These are phyloP conservation scores for Dipteronia dyeriana DNA, from an alignment of 345 rosid genomes.

Conservation along the genomic window DNA sequence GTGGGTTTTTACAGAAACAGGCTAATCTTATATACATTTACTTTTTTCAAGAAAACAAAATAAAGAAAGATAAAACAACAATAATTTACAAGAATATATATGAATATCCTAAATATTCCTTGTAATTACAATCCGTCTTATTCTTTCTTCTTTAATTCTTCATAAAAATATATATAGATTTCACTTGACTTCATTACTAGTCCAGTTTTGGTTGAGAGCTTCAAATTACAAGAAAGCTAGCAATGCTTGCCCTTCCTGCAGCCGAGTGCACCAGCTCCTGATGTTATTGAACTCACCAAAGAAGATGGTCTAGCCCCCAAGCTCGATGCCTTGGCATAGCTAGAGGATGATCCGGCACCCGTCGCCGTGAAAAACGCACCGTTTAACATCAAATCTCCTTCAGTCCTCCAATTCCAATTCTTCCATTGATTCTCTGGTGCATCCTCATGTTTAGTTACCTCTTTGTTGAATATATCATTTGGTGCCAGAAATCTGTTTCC, in stretches of 20 bases:
- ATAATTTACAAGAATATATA: not conserved
- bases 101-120: slow-evolving; percentile 1
- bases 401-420: slow-evolving; percentile 63
- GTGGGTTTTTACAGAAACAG: slow-evolving; percentile 14
- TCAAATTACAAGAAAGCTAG: slow-evolving; percentile 43
- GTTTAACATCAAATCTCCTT: slow-evolving; percentile 55
- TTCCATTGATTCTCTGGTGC: slow-evolving; percentile 53
- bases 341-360: slow-evolving; percentile 51
- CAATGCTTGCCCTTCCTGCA: slow-evolving; percentile 58
- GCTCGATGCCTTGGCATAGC: slow-evolving; percentile 62
- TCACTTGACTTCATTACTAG: not conserved
- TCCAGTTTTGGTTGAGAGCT: not conserved
- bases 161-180: not conserved
- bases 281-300: slow-evolving; percentile 47
- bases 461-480: slow-evolving; percentile 38
- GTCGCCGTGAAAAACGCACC: slow-evolving; percentile 64
- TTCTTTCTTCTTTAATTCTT: slow-evolving; percentile 21
- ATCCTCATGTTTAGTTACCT: slow-evolving; percentile 60
- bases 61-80: not conserved
- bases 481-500: slow-evolving; percentile 72
- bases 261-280: slow-evolving; percentile 48
- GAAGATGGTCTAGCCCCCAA: slow-evolving; percentile 56
- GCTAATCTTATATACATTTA: not conserved
- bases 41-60: not conserved
- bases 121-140: not conserved